Percentiles rank a stretch among this genome's conserved stretches.
Evolutionary conservation across 2,329 filamentous ascomycete genomes (phyloP).

Genomic region (Aspergillus fijiensis): DNA sequence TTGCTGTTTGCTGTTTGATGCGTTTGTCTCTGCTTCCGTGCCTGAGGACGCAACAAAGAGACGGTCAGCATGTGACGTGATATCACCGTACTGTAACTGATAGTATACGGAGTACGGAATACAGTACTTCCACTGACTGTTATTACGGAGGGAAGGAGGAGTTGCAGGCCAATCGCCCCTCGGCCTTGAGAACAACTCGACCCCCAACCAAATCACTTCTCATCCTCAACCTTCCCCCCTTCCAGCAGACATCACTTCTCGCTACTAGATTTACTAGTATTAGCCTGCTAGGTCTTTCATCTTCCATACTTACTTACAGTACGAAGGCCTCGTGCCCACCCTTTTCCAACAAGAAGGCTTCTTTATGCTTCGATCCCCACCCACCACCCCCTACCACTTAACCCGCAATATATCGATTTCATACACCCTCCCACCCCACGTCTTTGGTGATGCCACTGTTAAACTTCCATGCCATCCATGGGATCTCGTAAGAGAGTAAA

Average conservation of each 20-base stretch:
- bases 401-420: not conserved
- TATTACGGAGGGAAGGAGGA: no score
- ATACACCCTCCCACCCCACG: not conserved
- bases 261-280: not conserved
- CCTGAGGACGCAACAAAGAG: constrained; percentile 24
- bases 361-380: constrained; percentile 1
- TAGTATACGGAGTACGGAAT: no score
- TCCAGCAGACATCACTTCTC: not conserved
- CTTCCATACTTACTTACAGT: not conserved
- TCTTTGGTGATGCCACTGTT: constrained; percentile 35
- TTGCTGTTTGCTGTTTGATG: not conserved
- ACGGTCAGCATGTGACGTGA: constrained; percentile 38
- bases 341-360: not conserved
- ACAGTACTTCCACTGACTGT: no score
- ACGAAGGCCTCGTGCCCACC: not conserved
- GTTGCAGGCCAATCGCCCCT: no score
- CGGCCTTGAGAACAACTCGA: not conserved
- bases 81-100: constrained; percentile 17
- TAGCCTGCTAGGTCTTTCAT: not conserved
- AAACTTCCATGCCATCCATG: constrained; percentile 39
- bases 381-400: not conserved
- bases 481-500: constrained; percentile 47
- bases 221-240: not conserved
- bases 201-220: constrained; percentile 11
- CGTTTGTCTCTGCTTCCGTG: not conserved